Conservation (phyloP, 2,329 filamentous ascomycete species). For the Macrophomina phaseolina region DNA sequence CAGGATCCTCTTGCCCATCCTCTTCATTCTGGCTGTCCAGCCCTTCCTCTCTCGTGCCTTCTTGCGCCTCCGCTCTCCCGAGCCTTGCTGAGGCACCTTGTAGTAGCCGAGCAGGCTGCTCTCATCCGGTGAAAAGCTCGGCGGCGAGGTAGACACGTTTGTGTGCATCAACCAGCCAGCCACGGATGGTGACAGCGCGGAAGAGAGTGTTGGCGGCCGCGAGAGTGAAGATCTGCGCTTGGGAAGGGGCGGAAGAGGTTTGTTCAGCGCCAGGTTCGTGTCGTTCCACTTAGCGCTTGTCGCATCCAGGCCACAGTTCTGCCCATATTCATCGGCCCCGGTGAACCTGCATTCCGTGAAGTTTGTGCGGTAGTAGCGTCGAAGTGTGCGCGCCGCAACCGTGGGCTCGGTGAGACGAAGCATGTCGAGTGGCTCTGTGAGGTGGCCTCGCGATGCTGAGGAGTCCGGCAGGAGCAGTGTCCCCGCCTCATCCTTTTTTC, state of each 20-base stretch:
- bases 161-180: neutral
- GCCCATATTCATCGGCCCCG: no score
- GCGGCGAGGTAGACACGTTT: neutral
- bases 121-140: neutral
- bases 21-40: neutral
- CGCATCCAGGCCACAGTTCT: neutral
- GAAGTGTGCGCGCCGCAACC: neutral
- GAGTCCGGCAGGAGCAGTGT: neutral
- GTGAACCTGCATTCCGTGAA: neutral
- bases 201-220: neutral
- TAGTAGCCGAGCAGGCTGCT: neutral
- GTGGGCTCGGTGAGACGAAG: slow-evolving; percentile 9
- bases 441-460: neutral
- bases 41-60: neutral
- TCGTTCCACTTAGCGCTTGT: neutral
- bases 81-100: neutral
- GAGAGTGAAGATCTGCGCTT: neutral
- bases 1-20: neutral
- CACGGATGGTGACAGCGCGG: neutral
- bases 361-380: neutral
- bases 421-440: neutral
- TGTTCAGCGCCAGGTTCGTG: neutral
- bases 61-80: neutral
- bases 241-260: neutral
- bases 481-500: neutral